Percentiles rank a stretch among this genome's conserved stretches.
phyloP scores from a whole-genome alignment of 768 basidiomycete species.

The Mycena venus region DNA sequence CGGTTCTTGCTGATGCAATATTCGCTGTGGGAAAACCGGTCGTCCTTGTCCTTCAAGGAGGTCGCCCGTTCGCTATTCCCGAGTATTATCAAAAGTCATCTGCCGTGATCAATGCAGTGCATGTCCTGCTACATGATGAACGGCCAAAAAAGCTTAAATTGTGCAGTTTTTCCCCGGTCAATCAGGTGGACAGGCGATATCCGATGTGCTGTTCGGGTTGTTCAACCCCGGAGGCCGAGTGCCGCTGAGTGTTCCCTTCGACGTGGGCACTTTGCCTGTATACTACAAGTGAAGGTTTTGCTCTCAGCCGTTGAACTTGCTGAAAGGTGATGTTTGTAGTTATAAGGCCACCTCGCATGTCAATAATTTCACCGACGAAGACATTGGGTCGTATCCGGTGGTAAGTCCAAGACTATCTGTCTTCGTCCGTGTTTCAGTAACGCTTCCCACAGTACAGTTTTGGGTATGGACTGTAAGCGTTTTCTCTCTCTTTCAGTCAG shows the following conservation, averaged over 20 bases:
- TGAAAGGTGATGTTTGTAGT: neutral
- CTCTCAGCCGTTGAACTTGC: neutral
- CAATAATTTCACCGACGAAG: slow-evolving; percentile 37
- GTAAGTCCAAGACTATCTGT: slow-evolving; percentile 24
- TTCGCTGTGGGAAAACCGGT: slow-evolving; percentile 40
- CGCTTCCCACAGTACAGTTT: slow-evolving; percentile 35
- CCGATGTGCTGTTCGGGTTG: slow-evolving; percentile 40
- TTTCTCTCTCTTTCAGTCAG: neutral
- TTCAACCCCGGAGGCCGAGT: slow-evolving; percentile 42
- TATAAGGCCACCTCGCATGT: slow-evolving; percentile 38
- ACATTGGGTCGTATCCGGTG: slow-evolving; percentile 36
- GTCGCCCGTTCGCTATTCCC: slow-evolving; percentile 43
- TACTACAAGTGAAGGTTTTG: slow-evolving; percentile 39
- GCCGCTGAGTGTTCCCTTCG: slow-evolving; percentile 39
- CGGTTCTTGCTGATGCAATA: slow-evolving; percentile 39
- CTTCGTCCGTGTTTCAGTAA: neutral
- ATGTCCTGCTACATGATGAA: neutral
- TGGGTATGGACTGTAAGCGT: slow-evolving; percentile 38
- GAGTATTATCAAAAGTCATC: slow-evolving; percentile 36
- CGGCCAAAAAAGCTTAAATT: neutral
- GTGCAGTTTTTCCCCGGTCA: slow-evolving; percentile 42
- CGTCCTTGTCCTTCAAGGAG: slow-evolving; percentile 39
- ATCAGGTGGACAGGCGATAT: slow-evolving; percentile 43
- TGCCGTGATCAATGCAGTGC: slow-evolving; percentile 39
- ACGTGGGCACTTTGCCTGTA: slow-evolving; percentile 37